Percentiles rank a stretch among this genome's conserved stretches.
Evolutionary conservation across 257 asterid species (phyloP).

Genomic region (Salvia rosmarinus): DNA sequence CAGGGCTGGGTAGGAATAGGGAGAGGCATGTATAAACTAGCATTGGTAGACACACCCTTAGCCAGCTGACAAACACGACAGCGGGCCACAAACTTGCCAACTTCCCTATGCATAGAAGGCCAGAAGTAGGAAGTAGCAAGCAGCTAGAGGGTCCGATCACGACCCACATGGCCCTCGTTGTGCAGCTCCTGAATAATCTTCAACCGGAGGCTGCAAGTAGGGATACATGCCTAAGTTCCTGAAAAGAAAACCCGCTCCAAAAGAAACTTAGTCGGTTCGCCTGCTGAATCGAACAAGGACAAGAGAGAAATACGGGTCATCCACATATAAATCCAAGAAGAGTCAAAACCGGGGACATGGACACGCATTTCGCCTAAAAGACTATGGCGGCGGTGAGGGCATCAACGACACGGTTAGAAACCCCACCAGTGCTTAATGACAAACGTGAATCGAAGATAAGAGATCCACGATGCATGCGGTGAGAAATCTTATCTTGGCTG

Average conservation of each 20-base stretch:
- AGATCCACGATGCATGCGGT: not conserved
- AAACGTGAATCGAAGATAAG: not conserved
- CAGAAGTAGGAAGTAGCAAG: not conserved
- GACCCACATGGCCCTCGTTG: not conserved
- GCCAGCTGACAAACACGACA: not conserved
- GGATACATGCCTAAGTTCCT: not conserved
- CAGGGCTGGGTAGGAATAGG: not conserved
- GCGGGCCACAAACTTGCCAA: not conserved
- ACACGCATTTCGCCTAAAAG: not conserved
- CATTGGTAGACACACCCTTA: not conserved
- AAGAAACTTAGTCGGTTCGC: not conserved
- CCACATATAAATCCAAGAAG: not conserved
- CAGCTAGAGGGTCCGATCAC: not conserved
- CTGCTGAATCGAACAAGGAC: not conserved
- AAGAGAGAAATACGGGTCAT: not conserved
- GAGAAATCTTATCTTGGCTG: not conserved
- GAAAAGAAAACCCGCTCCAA: not conserved
- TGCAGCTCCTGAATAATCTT: not conserved
- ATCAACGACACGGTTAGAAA: not conserved
- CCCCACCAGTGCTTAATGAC: not conserved
- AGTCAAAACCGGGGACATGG: not conserved
- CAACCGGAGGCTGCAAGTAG: not conserved
- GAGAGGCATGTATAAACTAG: not conserved
- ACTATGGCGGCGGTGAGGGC: not conserved
- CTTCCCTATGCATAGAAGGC: not conserved